Evolutionary conservation across 2,329 filamentous ascomycete species (phyloP), one percentile per base, ranked within the genome.

Genomic region (Zasmidium cellare): DNA sequence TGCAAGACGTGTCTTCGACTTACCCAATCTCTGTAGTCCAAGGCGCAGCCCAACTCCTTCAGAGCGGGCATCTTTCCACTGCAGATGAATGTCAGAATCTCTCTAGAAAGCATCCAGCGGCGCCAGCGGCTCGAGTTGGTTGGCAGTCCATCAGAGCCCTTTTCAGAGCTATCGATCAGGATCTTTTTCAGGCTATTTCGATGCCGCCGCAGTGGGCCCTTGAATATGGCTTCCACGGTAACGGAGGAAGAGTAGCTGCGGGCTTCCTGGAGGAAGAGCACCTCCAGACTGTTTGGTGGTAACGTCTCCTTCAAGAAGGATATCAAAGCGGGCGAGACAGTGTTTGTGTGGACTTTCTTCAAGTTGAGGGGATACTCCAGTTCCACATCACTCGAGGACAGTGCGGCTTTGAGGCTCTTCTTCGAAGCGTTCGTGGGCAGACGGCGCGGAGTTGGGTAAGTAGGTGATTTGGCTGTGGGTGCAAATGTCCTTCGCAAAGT

Each of bases 1-100:
- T 58, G 54, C 18, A 12, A 45, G 31, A 53, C 47, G 12, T 46
- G n/a, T 18, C 2, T n/a, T 41, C 14, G 45, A 73, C 84, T 78
- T 79, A 91, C 88, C 90, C 90, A 94, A 67, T 92, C 88, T 64
- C 83, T 85, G 72, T 89, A 90, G 61, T 91, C 84, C 55, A 94
- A 81, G 1, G 85, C 83, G 64, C 90, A 83, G 9, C 88, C 87
- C 23, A 94, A 76, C 73, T 94, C 90, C 56, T 82, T 82, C 46
- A 94, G 75, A 62, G 79, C 84, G 19, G 78, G 80, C 89, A 94
- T 91, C 58, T 86, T 85, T 3, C 89, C 89, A 69, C 88, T 90
- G 1, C 87, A 91, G 53, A 94, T 81, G 70, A 89, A 94, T 0
- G 82, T 79, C 46, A 94, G 71, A 41, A 90, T 83, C 20, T 91